phyloP scores from a whole-genome alignment of 225 moss, liverwort and hornwort species.

The Straminergon stramineum region DNA sequence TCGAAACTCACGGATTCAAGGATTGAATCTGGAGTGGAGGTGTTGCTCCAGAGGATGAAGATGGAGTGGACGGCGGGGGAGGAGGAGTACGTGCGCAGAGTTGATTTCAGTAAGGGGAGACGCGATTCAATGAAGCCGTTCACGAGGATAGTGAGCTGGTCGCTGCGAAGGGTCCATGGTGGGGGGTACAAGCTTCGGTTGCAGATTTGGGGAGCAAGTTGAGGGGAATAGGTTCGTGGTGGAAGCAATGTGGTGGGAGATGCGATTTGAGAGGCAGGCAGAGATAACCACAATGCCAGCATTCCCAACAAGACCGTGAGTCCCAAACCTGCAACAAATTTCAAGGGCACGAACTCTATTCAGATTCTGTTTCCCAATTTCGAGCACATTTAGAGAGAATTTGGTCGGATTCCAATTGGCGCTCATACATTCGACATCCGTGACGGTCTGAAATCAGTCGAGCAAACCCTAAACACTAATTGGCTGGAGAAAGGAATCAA shows the following conservation, averaged over 20 bases:
- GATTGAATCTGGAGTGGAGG: conserved; percentile 51
- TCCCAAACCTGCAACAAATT: conserved; percentile 22
- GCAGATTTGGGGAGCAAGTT: conserved; percentile 22
- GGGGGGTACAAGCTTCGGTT: conserved; percentile 52
- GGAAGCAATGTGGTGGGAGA: neutral
- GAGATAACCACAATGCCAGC: conserved; percentile 15
- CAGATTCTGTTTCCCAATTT: neutral
- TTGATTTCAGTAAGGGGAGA: conserved; percentile 45
- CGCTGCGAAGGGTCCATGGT: conserved; percentile 48
- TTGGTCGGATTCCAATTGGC: neutral
- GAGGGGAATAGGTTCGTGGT: neutral
- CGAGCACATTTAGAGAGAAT: neutral
- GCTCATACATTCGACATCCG: neutral
- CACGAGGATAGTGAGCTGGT: conserved; percentile 72
- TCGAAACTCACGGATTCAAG: conserved; percentile 25
- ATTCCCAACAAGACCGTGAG: conserved; percentile 16
- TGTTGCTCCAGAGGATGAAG: conserved; percentile 85
- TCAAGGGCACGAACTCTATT: neutral
- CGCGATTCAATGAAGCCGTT: conserved; percentile 86
- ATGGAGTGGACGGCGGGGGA: conserved; percentile 61
- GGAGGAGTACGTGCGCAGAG: conserved; percentile 49
- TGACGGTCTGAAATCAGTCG: neutral
- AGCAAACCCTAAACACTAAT: neutral
- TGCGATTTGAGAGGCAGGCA: neutral
- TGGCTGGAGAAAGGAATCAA: neutral